Base-by-base conservation (phyloP, 225 moss, liverwort and hornwort species). In the Marchantia paleacea region DNA sequence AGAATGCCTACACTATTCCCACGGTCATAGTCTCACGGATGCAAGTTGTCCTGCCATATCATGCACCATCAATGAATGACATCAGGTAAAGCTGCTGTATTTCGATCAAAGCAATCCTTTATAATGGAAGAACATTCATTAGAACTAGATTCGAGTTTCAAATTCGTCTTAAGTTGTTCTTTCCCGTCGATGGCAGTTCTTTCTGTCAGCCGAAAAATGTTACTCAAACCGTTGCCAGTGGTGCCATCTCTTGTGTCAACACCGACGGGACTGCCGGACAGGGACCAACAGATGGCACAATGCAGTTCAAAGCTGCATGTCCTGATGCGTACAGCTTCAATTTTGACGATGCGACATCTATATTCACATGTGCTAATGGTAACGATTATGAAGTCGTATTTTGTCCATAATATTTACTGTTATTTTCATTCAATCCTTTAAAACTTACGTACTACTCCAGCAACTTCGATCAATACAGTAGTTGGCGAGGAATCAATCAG, bases 181-280 rank as follows among this genome's bases (percentile, higher is more conserved):
- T n/a, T n/a, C n/a, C n/a, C n/a, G n/a, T 24, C 25, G 29, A 24
- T 25, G 52, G 52, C 72, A 82, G 82, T 13, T 50, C 52, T 4
- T 78, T 85, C 73, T 85, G 85, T 61, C 62, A 22, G 63, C 52
- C 54, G 67, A 68, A 72, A 78, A 85, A 85, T 78, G 25, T 29
- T 55, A 8, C 82, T 7, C 31, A 15, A 0, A 15, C 49, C 24
- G 19, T 26, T n/a, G 49, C 81, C 6, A 75, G 29, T 26, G 81
- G 81, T 14, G 85, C 81, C 49, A n/a, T 64, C 4, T 47, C 75
- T 10, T 90, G 88, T 82, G 50, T 79, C 31, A 90, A 90, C 77
- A 78, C 57, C 26, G 79, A 89, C 29, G 89, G 90, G 26, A 54
- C 85, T 8, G 29, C n/a, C 11, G 67, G 75, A 14, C 11, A 13